These are phyloP conservation scores for Pholiota adiposa DNA, from an alignment of 1,284 basidiomycete species.

Conservation along the genomic window DNA sequence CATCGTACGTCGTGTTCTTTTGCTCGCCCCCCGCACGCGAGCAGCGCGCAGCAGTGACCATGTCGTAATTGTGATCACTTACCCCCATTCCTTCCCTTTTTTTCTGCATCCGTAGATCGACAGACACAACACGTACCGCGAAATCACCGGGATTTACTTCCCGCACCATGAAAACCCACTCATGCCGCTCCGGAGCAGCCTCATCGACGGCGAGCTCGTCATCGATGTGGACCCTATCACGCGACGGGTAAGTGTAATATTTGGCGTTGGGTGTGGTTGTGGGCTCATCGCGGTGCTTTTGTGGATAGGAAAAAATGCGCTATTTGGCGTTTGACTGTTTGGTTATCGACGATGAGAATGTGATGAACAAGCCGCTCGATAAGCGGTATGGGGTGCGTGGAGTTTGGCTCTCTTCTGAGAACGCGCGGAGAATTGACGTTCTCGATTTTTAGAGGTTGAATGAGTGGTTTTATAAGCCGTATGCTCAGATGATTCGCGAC, in stretches of 20 bases:
- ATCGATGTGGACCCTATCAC: slow-evolving; percentile 84
- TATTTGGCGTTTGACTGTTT: slow-evolving; percentile 94
- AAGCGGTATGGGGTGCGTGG: slow-evolving; percentile 91
- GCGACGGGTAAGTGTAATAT: slow-evolving; percentile 53
- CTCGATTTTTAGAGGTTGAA: slow-evolving; percentile 67
- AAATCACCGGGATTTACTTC: slow-evolving; percentile 80
- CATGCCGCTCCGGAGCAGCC: slow-evolving; percentile 73
- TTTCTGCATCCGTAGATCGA: slow-evolving; percentile 73
- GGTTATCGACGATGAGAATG: slow-evolving; percentile 84
- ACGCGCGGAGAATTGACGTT: slow-evolving; percentile 14
- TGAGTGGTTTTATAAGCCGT: slow-evolving; percentile 85
- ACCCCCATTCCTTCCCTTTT: background rate
- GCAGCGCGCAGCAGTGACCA: background rate
- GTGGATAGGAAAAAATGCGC: slow-evolving; percentile 73
- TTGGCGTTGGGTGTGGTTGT: slow-evolving; percentile 3
- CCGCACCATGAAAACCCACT: slow-evolving; percentile 80
- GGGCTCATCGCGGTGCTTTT: slow-evolving; percentile 11
- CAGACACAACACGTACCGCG: slow-evolving; percentile 89
- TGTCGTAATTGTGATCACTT: slow-evolving; percentile 1
- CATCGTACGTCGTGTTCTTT: slow-evolving; percentile 58
- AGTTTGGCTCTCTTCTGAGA: slow-evolving; percentile 1
- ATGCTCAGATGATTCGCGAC: slow-evolving; percentile 70
- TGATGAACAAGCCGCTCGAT: slow-evolving; percentile 83
- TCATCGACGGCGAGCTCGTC: slow-evolving; percentile 96
- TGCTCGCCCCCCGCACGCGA: background rate